Percentiles rank a stretch among this genome's conserved stretches.
Conservation (phyloP, 2,329 filamentous ascomycete genomes). For the Knoxdaviesia capensis region DNA sequence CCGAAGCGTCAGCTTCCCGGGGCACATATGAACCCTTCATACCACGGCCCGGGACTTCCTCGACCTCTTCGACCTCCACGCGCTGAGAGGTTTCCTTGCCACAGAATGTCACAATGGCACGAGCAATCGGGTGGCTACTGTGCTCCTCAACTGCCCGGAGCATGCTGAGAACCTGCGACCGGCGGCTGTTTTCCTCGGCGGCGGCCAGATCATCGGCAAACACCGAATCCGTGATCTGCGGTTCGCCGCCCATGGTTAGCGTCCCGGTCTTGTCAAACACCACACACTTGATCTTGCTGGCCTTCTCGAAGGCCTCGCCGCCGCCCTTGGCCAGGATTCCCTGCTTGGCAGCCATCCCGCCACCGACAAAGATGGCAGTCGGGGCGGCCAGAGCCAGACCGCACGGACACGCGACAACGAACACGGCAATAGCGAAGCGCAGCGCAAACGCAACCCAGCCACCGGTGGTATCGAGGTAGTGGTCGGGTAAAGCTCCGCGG, state of each 20-base stretch:
- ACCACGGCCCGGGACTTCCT: slow-evolving; percentile 54
- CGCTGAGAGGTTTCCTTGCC: slow-evolving; percentile 11
- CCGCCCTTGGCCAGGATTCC: slow-evolving; percentile 72
- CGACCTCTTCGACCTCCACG: slow-evolving; percentile 20
- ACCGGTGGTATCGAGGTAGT: slow-evolving; percentile 36
- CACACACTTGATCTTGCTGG: slow-evolving; percentile 55
- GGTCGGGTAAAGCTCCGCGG: slow-evolving; percentile 30
- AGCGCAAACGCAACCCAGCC: slow-evolving; percentile 56
- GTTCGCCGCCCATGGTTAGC: slow-evolving; percentile 52
- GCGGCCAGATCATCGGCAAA: slow-evolving; percentile 13
- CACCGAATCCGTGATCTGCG: slow-evolving; percentile 40
- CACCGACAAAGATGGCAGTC: slow-evolving; percentile 68
- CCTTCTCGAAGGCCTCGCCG: slow-evolving; percentile 71
- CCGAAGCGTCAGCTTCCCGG: slow-evolving; percentile 10
- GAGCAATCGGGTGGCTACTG: slow-evolving; percentile 57
- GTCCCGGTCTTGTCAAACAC: slow-evolving; percentile 86
- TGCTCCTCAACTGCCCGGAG: slow-evolving; percentile 45
- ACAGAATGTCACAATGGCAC: slow-evolving; percentile 47
- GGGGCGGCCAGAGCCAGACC: slow-evolving; percentile 70
- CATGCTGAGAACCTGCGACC: slow-evolving; percentile 23
- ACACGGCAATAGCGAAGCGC: slow-evolving; percentile 69
- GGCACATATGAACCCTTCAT: slow-evolving; percentile 26
- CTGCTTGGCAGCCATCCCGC: slow-evolving; percentile 57
- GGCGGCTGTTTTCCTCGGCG: slow-evolving; percentile 5
- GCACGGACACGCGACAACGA: slow-evolving; percentile 73